Evolutionary conservation across 2,329 filamentous ascomycete genomes (phyloP), one percentile per base, ranked within the genome.

Genomic region (Colletotrichum trifolii): DNA sequence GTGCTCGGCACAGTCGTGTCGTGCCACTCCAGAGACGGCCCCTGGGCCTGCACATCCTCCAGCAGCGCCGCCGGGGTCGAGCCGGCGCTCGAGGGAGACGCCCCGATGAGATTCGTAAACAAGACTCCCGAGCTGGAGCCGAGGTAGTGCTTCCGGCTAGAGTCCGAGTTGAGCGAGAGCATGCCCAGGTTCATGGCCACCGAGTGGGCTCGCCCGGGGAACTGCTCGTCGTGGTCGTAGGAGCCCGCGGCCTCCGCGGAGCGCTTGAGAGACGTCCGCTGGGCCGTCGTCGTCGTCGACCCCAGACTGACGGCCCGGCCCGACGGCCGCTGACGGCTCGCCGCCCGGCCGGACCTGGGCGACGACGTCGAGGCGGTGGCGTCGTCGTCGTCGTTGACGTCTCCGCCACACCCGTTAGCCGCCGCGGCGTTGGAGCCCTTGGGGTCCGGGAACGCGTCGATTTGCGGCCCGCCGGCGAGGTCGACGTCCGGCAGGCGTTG

Each of bases 141-240:
- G 4, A 78, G 70, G 55, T 78, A 78, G 48, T 78, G 76, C 43
- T 71, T 72, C 38, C 78, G 76, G n/a, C 71, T 69, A 1, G 75
- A 75, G 54, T 79, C 76, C 0, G 76, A 76, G 50, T 78, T 76
- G 10, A 79, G 70, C 2, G 77, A 76, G 8, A 79, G 67, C 69
- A 78, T 74, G 0, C 76, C 77, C 1, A 79, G 63, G 34, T 77
- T 74, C 17, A 76, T 70, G 1, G 77, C 74, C 13, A 78, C 73
- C 0, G 76, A 68, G 54, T 71, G 70, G 0, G 71, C 78, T n/a
- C 92, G 84, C 50, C 84, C 80, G 7, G 82, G 70, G 66, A 83
- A 85, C 48, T 79, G 75, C 60, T 84, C 82, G 6, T 77, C 76
- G 8, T 83, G 80, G 67, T 84, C 84, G 69, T 83, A 82, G 8